These are phyloP conservation scores for Schizonepeta tenuifolia DNA, from an alignment of 257 asterid species.

Conservation along the genomic window DNA sequence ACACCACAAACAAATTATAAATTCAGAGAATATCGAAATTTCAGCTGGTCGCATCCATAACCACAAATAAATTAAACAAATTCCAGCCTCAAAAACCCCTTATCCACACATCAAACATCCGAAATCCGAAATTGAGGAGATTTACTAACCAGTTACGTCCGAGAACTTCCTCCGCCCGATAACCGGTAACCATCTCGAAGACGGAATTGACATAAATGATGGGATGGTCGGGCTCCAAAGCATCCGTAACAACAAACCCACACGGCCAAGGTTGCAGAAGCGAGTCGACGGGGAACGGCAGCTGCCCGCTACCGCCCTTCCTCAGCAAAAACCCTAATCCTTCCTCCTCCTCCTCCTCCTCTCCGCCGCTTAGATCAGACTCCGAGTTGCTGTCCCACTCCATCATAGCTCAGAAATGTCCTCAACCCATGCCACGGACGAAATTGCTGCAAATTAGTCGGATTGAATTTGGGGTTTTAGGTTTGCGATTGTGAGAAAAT, in stretches of 20 bases:
- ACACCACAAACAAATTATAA: not conserved
- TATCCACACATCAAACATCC: conserved; percentile 13
- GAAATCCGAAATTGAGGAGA: conserved; percentile 21
- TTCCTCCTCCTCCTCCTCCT: conserved; percentile 52
- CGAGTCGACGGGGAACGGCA: conserved; percentile 76
- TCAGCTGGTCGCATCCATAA: conserved; percentile 11
- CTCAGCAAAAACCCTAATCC: conserved; percentile 74
- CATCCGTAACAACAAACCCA: conserved; percentile 87
- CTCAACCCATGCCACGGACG: conserved; percentile 39
- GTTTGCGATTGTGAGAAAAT: conserved; percentile 30
- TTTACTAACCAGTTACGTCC: conserved; percentile 80
- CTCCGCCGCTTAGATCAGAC: conserved; percentile 68
- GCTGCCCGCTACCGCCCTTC: conserved; percentile 49
- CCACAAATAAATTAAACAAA: conserved; percentile 1
- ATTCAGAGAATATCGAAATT: not conserved
- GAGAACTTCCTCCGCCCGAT: conserved; percentile 89
- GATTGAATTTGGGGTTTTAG: conserved; percentile 18
- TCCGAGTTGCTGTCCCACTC: conserved; percentile 92
- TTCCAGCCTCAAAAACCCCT: conserved; percentile 7
- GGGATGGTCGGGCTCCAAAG: conserved; percentile 84
- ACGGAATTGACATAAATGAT: conserved; percentile 88
- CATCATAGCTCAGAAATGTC: conserved; percentile 44
- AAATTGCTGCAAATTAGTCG: not conserved
- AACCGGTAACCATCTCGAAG: conserved; percentile 90
- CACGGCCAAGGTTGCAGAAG: conserved; percentile 87